These are phyloP conservation scores for Smallanthus sonchifolius DNA, from an alignment of 129 eudicot species.

Conservation along the genomic window DNA sequence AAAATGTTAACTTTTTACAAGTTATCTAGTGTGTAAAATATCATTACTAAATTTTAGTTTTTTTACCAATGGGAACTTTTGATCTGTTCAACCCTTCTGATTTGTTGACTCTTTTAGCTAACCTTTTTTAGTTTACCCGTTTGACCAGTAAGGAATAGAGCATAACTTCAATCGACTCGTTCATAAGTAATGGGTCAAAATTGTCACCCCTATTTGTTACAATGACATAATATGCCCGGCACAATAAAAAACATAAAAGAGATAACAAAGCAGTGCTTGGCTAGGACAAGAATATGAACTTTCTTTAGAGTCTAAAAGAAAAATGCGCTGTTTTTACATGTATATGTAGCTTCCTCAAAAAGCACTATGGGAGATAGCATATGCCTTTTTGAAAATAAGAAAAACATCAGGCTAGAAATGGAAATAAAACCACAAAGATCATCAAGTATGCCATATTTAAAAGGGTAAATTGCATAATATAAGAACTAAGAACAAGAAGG, in stretches of 20 bases:
- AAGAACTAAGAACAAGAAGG: not conserved
- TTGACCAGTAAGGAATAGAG: not conserved
- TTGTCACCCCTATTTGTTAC: not conserved
- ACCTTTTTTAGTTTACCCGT: not conserved
- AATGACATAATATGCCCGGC: not conserved
- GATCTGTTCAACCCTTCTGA: not conserved
- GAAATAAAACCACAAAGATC: conserved; percentile 1
- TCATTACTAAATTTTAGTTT: not conserved
- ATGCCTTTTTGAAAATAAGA: not conserved
- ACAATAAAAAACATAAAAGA: not conserved
- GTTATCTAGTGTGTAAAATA: not conserved
- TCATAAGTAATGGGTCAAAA: not conserved
- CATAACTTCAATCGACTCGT: not conserved
- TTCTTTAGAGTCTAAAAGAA: not conserved
- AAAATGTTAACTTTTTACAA: not conserved
- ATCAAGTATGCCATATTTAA: not conserved
- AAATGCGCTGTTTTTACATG: not conserved
- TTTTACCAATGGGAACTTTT: not conserved
- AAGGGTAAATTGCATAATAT: not conserved
- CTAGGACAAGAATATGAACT: not conserved
- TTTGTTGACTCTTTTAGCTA: not conserved
- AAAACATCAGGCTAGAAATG: not conserved
- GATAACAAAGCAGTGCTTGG: not conserved
- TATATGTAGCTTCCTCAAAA: not conserved
- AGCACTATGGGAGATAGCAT: not conserved